A percentile compares a stretch with the other conserved stretches of the same genome.
phyloP scores from a whole-genome alignment of 208 protist genomes.

The Wallacemonas sp. region DNA sequence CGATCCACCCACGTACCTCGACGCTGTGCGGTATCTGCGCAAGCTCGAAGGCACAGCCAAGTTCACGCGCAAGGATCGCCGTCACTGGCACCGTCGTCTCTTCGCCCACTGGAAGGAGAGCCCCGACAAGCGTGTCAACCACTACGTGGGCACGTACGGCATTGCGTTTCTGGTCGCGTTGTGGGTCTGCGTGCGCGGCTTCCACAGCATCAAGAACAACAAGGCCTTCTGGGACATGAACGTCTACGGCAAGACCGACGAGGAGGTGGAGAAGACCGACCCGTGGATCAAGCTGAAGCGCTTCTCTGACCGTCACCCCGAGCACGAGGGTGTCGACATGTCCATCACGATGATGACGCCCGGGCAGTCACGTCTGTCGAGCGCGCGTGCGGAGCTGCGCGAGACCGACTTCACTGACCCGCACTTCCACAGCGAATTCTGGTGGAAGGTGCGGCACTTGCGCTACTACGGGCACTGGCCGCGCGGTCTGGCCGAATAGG shows the following conservation, averaged over 20 bases:
- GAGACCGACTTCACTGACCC: conserved; percentile 89
- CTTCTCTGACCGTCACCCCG: conserved; percentile 84
- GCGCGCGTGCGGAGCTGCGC: conserved; percentile 76
- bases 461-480: conserved; percentile 91
- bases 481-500: conserved; percentile 78
- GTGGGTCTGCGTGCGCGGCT: conserved; percentile 75
- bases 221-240: conserved; percentile 89
- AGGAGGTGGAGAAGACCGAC: conserved; percentile 53
- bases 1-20: conserved; percentile 68
- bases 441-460: conserved; percentile 88
- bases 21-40: conserved; percentile 80
- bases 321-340: conserved; percentile 78
- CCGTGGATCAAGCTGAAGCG: conserved; percentile 77
- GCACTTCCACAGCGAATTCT: conserved; percentile 87
- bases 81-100: conserved; percentile 74
- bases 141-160: conserved; percentile 70
- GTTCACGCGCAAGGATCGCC: conserved; percentile 85
- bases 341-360: conserved; percentile 81
- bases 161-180: conserved; percentile 51
- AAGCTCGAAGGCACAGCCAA: conserved; percentile 67
- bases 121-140: conserved; percentile 78
- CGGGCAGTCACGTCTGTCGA: conserved; percentile 72
- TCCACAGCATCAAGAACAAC: conserved; percentile 86
- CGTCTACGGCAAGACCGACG: conserved; percentile 76
- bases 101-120: conserved; percentile 85